These are phyloP conservation scores for Symbiotaphrina buchneri DNA, from an alignment of 495 filamentous ascomycete species.

Conservation along the genomic window DNA sequence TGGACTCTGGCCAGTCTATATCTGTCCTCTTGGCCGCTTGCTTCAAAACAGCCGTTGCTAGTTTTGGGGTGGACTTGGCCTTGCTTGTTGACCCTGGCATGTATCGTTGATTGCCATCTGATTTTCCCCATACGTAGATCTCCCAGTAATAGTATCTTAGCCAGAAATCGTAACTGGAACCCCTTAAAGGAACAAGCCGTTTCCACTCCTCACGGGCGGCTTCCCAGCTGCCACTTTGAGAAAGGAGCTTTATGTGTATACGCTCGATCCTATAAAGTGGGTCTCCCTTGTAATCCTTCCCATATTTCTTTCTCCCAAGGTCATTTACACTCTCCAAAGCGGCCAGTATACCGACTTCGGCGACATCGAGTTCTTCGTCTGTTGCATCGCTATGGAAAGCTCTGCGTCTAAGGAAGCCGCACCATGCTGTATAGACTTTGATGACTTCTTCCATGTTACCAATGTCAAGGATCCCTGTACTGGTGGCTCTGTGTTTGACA, in stretches of 20 bases:
- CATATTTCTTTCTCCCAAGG: conserved; percentile 54
- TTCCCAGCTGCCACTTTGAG: conserved; percentile 45
- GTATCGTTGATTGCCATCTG: not conserved
- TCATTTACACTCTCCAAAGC: conserved; percentile 65
- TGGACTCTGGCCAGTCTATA: conserved; percentile 83
- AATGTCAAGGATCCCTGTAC: conserved; percentile 48
- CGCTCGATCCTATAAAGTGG: conserved; percentile 71
- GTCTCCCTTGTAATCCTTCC: conserved; percentile 58
- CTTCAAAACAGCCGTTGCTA: conserved; percentile 50
- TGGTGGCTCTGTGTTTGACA: conserved; percentile 83
- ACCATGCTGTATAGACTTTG: conserved; percentile 82
- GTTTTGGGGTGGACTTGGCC: conserved; percentile 24
- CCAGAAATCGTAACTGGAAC: conserved; percentile 80
- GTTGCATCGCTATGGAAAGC: conserved; percentile 54
- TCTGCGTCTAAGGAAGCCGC: conserved; percentile 64
- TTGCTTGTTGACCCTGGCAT: conserved; percentile 7
- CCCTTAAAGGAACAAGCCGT: conserved; percentile 39
- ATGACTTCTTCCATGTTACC: conserved; percentile 65
- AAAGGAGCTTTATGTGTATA: conserved; percentile 77
- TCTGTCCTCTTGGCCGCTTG: conserved; percentile 42
- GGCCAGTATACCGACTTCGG: conserved; percentile 70
- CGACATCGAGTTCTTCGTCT: conserved; percentile 81
- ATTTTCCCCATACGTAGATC: conserved; percentile 36
- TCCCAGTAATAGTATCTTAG: conserved; percentile 79
- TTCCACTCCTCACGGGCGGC: conserved; percentile 47